Conservation (phyloP, 257 asterid species). For the Scutellaria minor region DNA sequence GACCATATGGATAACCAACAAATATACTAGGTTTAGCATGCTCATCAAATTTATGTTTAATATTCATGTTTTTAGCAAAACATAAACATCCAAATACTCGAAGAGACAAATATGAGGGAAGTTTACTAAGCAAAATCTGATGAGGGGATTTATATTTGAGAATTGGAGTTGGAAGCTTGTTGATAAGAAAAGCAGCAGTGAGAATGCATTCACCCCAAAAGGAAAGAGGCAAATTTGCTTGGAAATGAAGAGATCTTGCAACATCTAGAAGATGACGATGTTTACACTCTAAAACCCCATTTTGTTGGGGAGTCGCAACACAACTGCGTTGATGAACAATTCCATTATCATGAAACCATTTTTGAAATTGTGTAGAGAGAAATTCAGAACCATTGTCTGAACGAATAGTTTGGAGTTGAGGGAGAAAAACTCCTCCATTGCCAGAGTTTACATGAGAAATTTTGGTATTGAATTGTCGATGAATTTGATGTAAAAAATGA, state of each 20-base stretch:
- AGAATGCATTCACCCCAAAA: no score
- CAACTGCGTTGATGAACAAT: background rate
- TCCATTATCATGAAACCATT: background rate
- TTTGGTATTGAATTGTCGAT: background rate
- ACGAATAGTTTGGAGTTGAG: background rate
- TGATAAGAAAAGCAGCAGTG: background rate
- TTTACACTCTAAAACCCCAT: background rate
- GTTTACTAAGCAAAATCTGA: background rate
- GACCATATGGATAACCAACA: background rate
- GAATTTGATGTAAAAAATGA: background rate
- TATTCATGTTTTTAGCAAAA: background rate
- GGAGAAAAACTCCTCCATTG: background rate
- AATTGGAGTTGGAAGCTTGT: background rate
- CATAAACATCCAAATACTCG: background rate
- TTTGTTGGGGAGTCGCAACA: background rate
- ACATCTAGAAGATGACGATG: background rate
- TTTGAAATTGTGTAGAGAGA: background rate
- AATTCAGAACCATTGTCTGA: background rate
- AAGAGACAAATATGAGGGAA: background rate
- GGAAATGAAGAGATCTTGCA: background rate
- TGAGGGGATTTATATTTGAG: background rate
- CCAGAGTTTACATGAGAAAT: background rate
- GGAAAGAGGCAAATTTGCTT: background rate
- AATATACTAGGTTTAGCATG: background rate
- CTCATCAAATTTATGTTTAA: background rate